phyloP scores from a whole-genome alignment of 495 filamentous ascomycete species.

The Margaritispora aquatica region DNA sequence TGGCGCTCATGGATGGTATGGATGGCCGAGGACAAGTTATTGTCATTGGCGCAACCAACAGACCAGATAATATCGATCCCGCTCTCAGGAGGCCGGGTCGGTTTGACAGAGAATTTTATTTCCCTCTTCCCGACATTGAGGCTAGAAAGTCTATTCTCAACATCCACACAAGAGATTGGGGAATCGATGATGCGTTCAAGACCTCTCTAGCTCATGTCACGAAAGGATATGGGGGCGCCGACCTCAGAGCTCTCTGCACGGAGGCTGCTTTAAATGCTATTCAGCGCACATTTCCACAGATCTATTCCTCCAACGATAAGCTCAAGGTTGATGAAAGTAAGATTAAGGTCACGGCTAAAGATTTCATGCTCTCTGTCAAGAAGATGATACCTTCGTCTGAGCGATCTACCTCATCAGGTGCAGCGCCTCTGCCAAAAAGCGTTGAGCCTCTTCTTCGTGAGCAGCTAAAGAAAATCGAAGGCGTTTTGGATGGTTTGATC shows the following conservation, averaged over 20 bases:
- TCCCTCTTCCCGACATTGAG: conserved; percentile 76
- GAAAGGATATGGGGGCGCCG: conserved; percentile 94
- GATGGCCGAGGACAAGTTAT: conserved; percentile 96
- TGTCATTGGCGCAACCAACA: conserved; percentile 96
- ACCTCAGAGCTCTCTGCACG: conserved; percentile 88
- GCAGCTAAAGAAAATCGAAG: conserved; percentile 60
- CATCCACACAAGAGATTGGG: conserved; percentile 94
- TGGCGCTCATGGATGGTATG: conserved; percentile 99
- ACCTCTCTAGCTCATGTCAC: conserved; percentile 76
- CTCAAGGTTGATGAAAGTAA: conserved; percentile 78
- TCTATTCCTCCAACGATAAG: conserved; percentile 87
- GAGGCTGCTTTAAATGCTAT: conserved; percentile 99
- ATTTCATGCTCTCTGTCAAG: conserved; percentile 95
- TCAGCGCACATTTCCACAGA: conserved; percentile 90
- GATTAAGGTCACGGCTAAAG: conserved; percentile 79
- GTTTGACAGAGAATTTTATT: conserved; percentile 97
- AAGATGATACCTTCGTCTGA: conserved; percentile 95
- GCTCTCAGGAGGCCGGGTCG: conserved; percentile 89
- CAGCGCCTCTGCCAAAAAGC: conserved; percentile 65
- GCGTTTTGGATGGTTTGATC: conserved; percentile 65
- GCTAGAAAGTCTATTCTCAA: conserved; percentile 81
- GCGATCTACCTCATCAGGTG: conserved; percentile 73
- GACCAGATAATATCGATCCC: conserved; percentile 93
- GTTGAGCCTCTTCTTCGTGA: conserved; percentile 77
- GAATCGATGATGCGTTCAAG: conserved; percentile 72